Evolutionary conservation across 495 filamentous ascomycete species (phyloP).

Genomic region (Aspergillus haitiensis): DNA sequence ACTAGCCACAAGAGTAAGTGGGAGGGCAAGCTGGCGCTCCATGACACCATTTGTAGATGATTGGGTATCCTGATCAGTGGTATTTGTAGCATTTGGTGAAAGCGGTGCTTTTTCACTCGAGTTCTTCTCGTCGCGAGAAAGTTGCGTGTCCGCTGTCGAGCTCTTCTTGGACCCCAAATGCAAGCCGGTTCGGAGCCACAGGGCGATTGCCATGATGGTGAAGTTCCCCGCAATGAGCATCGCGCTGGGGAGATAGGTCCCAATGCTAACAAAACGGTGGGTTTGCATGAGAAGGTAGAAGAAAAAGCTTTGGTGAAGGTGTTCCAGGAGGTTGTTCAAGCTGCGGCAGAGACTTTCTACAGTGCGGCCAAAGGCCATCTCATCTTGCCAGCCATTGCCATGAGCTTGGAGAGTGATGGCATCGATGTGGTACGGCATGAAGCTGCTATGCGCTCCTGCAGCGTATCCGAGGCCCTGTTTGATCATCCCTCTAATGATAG

Average conservation of each 20-base stretch:
- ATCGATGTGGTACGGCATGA: slow-evolving; percentile 98
- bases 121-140: slow-evolving; percentile 24
- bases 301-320: slow-evolving; percentile 98
- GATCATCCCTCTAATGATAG: slow-evolving; percentile 91
- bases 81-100: slow-evolving; percentile 17
- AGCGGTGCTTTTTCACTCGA: slow-evolving; percentile 24
- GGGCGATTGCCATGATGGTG: slow-evolving; percentile 87
- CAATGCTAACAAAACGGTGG: slow-evolving; percentile 94
- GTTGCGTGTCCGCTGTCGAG: slow-evolving; percentile 5
- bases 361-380: slow-evolving; percentile 89
- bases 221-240: slow-evolving; percentile 95
- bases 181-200: slow-evolving; percentile 85
- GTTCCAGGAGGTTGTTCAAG: slow-evolving; percentile 93
- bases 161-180: slow-evolving; percentile 30
- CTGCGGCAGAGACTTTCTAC: slow-evolving; percentile 87
- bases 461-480: slow-evolving; percentile 87
- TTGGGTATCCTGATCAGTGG: slow-evolving; percentile 18
- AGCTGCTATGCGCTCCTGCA: slow-evolving; percentile 88
- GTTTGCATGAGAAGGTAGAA: slow-evolving; percentile 93
- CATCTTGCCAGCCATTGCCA: slow-evolving; percentile 92
- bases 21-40: slow-evolving; percentile 78
- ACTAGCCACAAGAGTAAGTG: slow-evolving; percentile 67
- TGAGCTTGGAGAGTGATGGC: slow-evolving; percentile 89
- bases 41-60: slow-evolving; percentile 31
- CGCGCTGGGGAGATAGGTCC: slow-evolving; percentile 93